Conservation (phyloP, 371 early-diverging fungal species). For the Funneliformis caledonium region DNA sequence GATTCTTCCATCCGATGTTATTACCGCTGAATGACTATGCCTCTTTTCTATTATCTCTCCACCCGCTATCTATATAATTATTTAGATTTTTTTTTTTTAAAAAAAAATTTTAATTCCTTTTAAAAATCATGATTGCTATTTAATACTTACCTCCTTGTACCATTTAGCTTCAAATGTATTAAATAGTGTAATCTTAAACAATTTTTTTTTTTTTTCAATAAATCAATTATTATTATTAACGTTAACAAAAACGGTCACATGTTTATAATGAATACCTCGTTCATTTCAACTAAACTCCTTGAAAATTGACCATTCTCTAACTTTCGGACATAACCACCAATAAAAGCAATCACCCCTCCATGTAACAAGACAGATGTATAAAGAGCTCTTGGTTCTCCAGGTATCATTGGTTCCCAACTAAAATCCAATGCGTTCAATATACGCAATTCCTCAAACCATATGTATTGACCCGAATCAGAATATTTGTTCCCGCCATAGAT, state of each 20-base stretch:
- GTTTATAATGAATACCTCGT: not conserved
- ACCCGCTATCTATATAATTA: no score
- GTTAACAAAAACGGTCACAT: no score
- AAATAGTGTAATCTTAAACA: no score
- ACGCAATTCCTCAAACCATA: not conserved
- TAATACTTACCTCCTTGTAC: no score
- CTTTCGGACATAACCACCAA: not conserved
- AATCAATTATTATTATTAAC: not conserved
- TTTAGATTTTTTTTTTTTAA: no score
- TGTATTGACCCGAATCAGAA: not conserved
- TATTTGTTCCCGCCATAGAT: not conserved
- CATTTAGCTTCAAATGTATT: no score
- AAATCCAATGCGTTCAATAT: not conserved
- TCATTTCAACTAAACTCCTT: not conserved
- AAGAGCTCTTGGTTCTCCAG: not conserved
- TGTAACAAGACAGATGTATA: not conserved
- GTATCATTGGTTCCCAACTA: not conserved
- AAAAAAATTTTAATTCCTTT: no score
- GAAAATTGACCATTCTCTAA: not conserved
- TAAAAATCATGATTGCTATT: no score
- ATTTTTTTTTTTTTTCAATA: not conserved
- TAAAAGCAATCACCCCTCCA: not conserved
- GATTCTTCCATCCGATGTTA: not conserved
- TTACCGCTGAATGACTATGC: not conserved
- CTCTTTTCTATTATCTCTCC: no score